Evolutionary conservation across 768 basidiomycete genomes (phyloP), one percentile per base, ranked within the genome.

Genomic region (Basidioascus undulatus): DNA sequence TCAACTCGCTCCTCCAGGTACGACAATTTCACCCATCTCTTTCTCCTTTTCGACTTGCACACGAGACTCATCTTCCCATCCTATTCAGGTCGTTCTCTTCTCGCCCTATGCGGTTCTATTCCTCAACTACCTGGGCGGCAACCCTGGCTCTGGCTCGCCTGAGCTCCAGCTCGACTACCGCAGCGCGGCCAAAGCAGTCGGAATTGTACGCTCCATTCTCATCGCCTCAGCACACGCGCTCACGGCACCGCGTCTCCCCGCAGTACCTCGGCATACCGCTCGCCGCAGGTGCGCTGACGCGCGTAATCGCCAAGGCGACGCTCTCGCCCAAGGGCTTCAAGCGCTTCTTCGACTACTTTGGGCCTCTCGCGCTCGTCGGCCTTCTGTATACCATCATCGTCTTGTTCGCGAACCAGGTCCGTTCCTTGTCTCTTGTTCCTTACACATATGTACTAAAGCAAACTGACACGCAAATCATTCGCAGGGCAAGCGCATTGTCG

Each of bases 221-320:
- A 1, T 53, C 55, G 1, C 55, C 57, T 2, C 40, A 53, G 1
- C 53, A 57, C 43, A 41, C 43, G 24, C 33, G 44, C 41, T 15
- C 15, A 10, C 11, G 37, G 19, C 12, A 2, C 26, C 19, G 18
- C 32, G 13, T 37, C 12, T 27, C 4, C 5, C 21, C 9, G 24
- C 51, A 77, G 75, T 82, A 80, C 55, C 69, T 83, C 35, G 82
- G 80, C 5, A 83, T 84, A 26, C 82, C 80, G 1, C 64, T 84
- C 3, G 64, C 57, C 0, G 72, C 72, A 1, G 82, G 79, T 3
- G 48, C 80, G 12, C 28, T 71, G n/a, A 84, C 80, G 0, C 68
- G 81, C 4, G 69, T 67, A 47, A 36, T 56, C 20, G 58, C 74
- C 16, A 66, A 71, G 51, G 50, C 48, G 13, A 25, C 67, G 3